Conservation (phyloP, 306 rosid species). For the Rubus idaeus region DNA sequence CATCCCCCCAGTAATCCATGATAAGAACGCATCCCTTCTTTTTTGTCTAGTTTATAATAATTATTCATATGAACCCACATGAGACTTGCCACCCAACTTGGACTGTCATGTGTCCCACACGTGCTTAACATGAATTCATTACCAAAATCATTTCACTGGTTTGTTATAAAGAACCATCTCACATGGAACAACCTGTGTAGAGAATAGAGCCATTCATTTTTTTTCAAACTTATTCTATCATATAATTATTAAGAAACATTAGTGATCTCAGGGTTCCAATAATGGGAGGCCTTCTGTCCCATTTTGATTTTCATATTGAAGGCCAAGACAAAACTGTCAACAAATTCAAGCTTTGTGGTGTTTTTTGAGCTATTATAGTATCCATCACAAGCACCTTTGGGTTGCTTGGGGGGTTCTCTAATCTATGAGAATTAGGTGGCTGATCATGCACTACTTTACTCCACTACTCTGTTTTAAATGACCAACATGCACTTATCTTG, state of each 20-base stretch:
- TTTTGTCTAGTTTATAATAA: slow-evolving; percentile 3
- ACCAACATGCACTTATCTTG: slow-evolving; percentile 14
- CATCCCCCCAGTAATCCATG: slow-evolving; percentile 14
- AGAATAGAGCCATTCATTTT: slow-evolving; percentile 28
- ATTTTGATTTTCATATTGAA: slow-evolving; percentile 11
- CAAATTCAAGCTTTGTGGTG: slow-evolving; percentile 8
- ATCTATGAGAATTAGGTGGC: slow-evolving; percentile 3
- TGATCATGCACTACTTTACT: slow-evolving; percentile 10
- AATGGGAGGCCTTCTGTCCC: slow-evolving; percentile 29
- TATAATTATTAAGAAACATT: slow-evolving; percentile 39
- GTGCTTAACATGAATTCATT: slow-evolving; percentile 47
- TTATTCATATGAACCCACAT: slow-evolving; percentile 22
- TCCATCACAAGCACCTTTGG: neutral
- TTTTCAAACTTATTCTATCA: slow-evolving; percentile 38
- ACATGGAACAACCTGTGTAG: slow-evolving; percentile 83
- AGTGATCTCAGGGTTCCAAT: slow-evolving; percentile 34
- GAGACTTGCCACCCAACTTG: slow-evolving; percentile 27
- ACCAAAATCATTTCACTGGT: slow-evolving; percentile 28
- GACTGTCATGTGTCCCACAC: slow-evolving; percentile 52
- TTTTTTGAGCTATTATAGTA: slow-evolving; percentile 22
- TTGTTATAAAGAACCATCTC: slow-evolving; percentile 54
- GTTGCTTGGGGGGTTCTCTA: slow-evolving; percentile 9
- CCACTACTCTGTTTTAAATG: neutral
- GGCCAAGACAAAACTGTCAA: slow-evolving; percentile 40
- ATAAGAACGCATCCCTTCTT: slow-evolving; percentile 8